These are phyloP conservation scores for Aureobasidium sp. DNA, from an alignment of 2,329 filamentous ascomycete species.

Conservation along the genomic window DNA sequence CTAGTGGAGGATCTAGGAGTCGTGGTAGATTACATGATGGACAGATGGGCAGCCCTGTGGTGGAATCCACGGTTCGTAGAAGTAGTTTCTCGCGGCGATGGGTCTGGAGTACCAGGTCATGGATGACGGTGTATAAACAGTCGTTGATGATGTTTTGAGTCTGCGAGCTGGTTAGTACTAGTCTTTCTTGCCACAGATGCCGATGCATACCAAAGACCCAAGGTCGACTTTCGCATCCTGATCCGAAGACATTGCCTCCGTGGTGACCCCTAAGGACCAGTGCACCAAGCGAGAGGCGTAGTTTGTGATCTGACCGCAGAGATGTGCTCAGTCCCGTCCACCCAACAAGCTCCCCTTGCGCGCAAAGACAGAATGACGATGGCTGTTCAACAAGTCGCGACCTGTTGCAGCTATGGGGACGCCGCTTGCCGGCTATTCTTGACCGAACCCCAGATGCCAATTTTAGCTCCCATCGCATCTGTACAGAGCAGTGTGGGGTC, in stretches of 20 bases:
- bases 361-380: background rate
- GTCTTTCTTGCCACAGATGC: background rate
- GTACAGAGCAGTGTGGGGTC: background rate
- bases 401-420: background rate
- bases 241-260: conserved; percentile 4
- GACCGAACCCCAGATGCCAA: conserved; percentile 7
- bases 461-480: background rate
- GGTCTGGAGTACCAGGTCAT: conserved; percentile 65
- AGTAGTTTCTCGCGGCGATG: conserved; percentile 75
- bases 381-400: background rate
- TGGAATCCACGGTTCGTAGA: conserved; percentile 66
- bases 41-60: conserved; percentile 65
- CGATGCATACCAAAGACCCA: conserved; percentile 6
- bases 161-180: background rate
- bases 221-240: conserved; percentile 15
- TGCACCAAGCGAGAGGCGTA: background rate
- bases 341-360: background rate
- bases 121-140: conserved; percentile 67
- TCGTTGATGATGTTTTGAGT: conserved; percentile 64
- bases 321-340: background rate
- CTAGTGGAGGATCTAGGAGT: conserved; percentile 61
- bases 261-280: background rate
- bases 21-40: conserved; percentile 68
- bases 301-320: background rate
- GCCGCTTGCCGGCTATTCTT: background rate